Evolutionary conservation across 306 rosid genomes (phyloP), one percentile per base, ranked within the genome.

Genomic region (Malus orientalis): DNA sequence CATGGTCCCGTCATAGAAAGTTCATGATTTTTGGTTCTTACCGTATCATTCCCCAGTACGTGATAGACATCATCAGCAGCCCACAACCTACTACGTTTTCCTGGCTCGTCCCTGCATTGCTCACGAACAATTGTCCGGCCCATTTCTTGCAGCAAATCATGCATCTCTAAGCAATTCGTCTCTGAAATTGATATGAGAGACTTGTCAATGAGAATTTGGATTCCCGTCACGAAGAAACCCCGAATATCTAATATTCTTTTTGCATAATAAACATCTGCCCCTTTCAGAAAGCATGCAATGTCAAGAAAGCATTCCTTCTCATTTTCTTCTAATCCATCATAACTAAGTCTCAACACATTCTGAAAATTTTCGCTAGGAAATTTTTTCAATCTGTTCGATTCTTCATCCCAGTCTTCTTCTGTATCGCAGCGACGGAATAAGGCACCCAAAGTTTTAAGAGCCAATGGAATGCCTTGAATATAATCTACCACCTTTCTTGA

Each of bases 221-320:
- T 67, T 64, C 87, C 81, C 29, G 0, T 22, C 22, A 84, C 71
- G 1, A 61, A 15, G 72, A 73, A 68, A 9, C 82, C 84, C 22
- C 66, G 36, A 5, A 0, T 12, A 61, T 78, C 74, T 13, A 78
- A 32, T 2, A 78, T 62, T 27, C 65, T 59, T 30, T 36, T 65
- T 0, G 75, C 84, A 78, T 25, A 14, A 33, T 78, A 76, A 19
- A 7, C 19, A 9, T 67, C 29, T 70, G 42, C 58, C 49, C 85
- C 86, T 14, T 82, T 80, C 42, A 77, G 82, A 70, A 84, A 84
- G 58, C 87, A 84, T 27, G 66, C 66, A 3, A 61, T 61, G 15
- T 71, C 74, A n/a, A 84, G 61, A 63, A 84, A 84, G 15, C 76
- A 71, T 15, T 47, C 72, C 74, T 76, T 80, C 80, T 76, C 80